These are phyloP conservation scores for Claviceps digitariae DNA, from an alignment of 2,329 filamentous ascomycete species.

Conservation along the genomic window DNA sequence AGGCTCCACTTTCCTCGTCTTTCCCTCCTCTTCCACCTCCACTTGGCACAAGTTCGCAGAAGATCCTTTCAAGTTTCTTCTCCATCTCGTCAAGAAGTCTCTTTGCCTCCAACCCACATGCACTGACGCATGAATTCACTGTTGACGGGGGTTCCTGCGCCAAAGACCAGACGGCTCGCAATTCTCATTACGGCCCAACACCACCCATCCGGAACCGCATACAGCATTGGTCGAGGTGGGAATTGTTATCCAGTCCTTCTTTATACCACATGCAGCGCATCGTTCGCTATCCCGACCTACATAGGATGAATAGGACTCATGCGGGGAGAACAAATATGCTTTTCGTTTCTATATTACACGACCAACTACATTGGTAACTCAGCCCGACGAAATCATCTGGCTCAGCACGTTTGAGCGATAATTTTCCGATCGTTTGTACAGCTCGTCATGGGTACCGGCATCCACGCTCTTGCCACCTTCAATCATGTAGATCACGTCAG, in stretches of 20 bases:
- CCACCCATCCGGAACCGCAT: not conserved
- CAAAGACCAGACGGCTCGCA: not conserved
- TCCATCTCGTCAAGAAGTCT: not conserved
- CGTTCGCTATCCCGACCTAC: not conserved
- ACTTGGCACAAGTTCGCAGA: not conserved
- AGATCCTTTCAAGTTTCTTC: not conserved
- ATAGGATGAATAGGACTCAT: no score
- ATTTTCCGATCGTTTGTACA: not conserved
- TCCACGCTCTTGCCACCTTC: conserved; percentile 26
- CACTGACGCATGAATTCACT: not conserved
- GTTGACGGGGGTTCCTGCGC: not conserved
- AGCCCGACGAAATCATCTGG: not conserved
- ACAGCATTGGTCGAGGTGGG: not conserved
- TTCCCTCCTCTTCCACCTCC: not conserved
- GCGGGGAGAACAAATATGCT: not conserved
- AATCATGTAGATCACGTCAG: conserved; percentile 29
- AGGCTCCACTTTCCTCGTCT: not conserved
- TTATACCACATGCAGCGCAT: not conserved
- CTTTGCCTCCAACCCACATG: not conserved
- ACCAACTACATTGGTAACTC: not conserved
- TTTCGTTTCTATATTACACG: not conserved
- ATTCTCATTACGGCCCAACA: not conserved
- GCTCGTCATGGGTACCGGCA: not conserved
- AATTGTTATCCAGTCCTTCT: not conserved
- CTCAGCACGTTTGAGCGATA: conserved; percentile 1